Percentiles rank a stretch among this genome's conserved stretches.
Conservation (phyloP, 805 yeast genomes). For the Saccharomycopsis capsularis region DNA sequence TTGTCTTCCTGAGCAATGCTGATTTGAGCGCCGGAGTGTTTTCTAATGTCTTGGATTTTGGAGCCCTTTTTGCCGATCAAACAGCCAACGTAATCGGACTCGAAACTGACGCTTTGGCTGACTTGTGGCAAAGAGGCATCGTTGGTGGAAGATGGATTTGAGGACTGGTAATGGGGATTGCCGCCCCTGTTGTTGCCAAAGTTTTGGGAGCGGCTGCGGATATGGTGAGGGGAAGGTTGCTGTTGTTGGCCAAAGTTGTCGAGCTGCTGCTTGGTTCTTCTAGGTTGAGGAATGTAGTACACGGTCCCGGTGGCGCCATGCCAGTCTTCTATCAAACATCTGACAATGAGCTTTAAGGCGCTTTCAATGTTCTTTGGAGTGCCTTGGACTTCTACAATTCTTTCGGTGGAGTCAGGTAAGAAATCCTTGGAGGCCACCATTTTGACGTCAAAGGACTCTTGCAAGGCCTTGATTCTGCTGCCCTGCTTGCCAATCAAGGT, state of each 20-base stretch:
- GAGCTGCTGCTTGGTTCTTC: slow-evolving; percentile 15
- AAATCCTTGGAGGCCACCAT: slow-evolving; percentile 85
- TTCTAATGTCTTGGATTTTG: slow-evolving; percentile 79
- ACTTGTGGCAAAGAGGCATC: slow-evolving; percentile 18
- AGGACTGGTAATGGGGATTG: slow-evolving; percentile 7
- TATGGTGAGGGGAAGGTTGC: background rate
- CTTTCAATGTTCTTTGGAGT: slow-evolving; percentile 53
- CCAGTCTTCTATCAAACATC: slow-evolving; percentile 69
- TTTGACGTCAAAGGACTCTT: slow-evolving; percentile 59
- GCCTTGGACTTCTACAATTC: slow-evolving; percentile 85
- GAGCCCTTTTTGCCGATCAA: slow-evolving; percentile 81
- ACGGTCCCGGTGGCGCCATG: slow-evolving; percentile 58
- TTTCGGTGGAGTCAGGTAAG: slow-evolving; percentile 73
- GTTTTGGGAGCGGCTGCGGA: background rate
- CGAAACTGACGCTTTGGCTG: slow-evolving; percentile 48
- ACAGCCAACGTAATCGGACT: slow-evolving; percentile 82
- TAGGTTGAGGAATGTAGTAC: slow-evolving; percentile 48
- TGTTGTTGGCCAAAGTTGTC: background rate
- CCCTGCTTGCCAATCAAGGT: slow-evolving; percentile 85
- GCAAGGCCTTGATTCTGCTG: slow-evolving; percentile 68
- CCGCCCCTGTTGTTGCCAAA: background rate
- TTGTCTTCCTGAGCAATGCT: slow-evolving; percentile 65
- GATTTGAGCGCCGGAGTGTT: slow-evolving; percentile 70
- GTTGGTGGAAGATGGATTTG: slow-evolving; percentile 5
- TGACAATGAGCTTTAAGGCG: slow-evolving; percentile 52